Base-by-base conservation (phyloP, 169 alveolate species). In the Eimeria zaria region DNA sequence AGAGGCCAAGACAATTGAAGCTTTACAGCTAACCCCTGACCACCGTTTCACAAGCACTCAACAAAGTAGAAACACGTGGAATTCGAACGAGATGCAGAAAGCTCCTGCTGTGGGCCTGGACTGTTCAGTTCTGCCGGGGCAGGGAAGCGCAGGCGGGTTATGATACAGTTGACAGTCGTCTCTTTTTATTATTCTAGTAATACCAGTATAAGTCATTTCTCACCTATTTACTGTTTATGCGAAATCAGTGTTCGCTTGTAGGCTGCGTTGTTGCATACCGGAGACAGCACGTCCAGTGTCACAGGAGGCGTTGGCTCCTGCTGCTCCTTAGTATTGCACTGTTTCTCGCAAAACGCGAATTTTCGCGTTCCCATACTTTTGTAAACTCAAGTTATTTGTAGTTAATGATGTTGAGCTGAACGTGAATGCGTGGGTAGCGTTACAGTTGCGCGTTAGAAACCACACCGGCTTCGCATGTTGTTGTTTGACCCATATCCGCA, bases 81-180 rank as follows among this genome's bases (percentile, higher is more conserved):
- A 30, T 30, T 67, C 78, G n/a, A 33, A 33, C 48, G 48, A 67
- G 78, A 18, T 67, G 9, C 14, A 48, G 48, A 30, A 48, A 67
- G 78, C 78, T 11, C 27, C 48, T 67, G 20, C 78, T 67, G 46
- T 67, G 78, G 78, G 78, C 24, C 78, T 67, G 78, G 78, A 67
- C 71, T 62, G 78, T 67, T 33, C 48, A 33, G 78, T 33, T 33
- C 46, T 33, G 41, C 27, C 46, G 48, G 46, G 41, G 78, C 46
- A 67, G 48, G 78, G 78, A n/a, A 12, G 78, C 48, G 48, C 6
- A 14, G 48, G 78, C 48, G 48, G 48, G 48, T 67, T 33, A 67
- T 30, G 41, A 33, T n/a, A 67, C 78, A 30, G 46, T 67, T 67
- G 78, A 14, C 78, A 30, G 48, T 30, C 78, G 46, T 30, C 46